These are phyloP conservation scores for Fraxinus anomala DNA, from an alignment of 257 asterid species.

Conservation along the genomic window DNA sequence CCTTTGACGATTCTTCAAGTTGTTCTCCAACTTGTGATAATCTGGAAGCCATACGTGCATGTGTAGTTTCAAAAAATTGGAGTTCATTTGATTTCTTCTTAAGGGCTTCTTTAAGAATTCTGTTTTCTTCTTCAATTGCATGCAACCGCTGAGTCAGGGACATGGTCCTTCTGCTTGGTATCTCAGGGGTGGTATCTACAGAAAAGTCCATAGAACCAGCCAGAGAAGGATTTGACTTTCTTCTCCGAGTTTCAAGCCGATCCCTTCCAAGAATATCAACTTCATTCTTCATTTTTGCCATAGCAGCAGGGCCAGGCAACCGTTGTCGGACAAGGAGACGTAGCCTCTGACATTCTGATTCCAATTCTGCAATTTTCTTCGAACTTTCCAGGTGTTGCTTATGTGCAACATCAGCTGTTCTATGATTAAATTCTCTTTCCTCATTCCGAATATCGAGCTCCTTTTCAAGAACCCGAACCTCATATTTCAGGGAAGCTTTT, in stretches of 20 bases:
- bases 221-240: slow-evolving; percentile 44
- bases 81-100: slow-evolving; percentile 37
- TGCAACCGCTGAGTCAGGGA: slow-evolving; percentile 54
- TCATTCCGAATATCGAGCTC: slow-evolving; percentile 82
- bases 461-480: slow-evolving; percentile 72
- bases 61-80: slow-evolving; percentile 26
- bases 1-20: slow-evolving; percentile 28
- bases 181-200: slow-evolving; percentile 37
- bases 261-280: slow-evolving; percentile 54
- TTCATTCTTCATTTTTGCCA: slow-evolving; percentile 71
- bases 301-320: slow-evolving; percentile 74
- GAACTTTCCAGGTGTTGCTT: slow-evolving; percentile 63
- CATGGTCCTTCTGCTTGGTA: slow-evolving; percentile 38
- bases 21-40: slow-evolving; percentile 33
- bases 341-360: slow-evolving; percentile 74
- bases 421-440: slow-evolving; percentile 73
- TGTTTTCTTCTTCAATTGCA: slow-evolving; percentile 64
- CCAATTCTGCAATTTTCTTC: slow-evolving; percentile 59
- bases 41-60: slow-evolving; percentile 33
- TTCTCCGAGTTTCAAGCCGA: slow-evolving; percentile 46
- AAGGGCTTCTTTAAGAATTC: slow-evolving; percentile 49
- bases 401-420: slow-evolving; percentile 62
- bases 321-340: slow-evolving; percentile 72
- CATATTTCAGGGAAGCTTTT: slow-evolving; percentile 67
- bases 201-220: slow-evolving; percentile 40